Conservation (phyloP, 2,329 filamentous ascomycete species). For the Colletotrichum sp. region DNA sequence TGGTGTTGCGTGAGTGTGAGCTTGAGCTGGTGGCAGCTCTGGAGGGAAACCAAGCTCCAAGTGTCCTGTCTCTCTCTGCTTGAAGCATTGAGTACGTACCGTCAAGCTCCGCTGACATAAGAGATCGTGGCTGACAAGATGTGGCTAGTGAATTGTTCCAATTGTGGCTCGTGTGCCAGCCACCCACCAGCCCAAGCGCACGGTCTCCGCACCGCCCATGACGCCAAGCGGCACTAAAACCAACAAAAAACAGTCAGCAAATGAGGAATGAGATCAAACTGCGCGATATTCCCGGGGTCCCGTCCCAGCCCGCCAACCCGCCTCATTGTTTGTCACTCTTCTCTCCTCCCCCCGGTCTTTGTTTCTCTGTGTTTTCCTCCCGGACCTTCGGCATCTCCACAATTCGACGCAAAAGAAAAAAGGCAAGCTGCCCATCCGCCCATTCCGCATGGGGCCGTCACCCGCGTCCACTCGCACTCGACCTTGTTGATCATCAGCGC, state of each 20-base stretch:
- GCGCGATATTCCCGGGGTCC: neutral
- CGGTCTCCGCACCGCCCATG: neutral
- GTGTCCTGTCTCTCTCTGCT: slow-evolving; percentile 2
- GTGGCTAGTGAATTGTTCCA: no score
- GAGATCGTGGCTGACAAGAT: no score
- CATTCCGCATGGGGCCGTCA: slow-evolving; percentile 1
- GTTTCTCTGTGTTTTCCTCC: neutral
- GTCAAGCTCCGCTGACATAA: neutral
- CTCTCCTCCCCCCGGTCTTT: neutral
- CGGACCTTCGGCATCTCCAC: slow-evolving; percentile 20
- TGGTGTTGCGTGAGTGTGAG: neutral
- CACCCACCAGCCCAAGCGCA: neutral
- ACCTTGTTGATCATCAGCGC: neutral
- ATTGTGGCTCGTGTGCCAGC: neutral
- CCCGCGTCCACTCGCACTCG: neutral
- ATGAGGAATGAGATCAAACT: neutral
- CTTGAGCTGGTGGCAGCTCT: neutral
- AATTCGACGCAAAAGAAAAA: neutral
- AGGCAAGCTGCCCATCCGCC: neutral
- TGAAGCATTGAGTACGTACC: neutral
- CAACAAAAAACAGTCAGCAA: neutral
- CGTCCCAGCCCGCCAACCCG: neutral
- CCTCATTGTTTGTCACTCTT: neutral
- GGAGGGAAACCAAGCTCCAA: neutral
- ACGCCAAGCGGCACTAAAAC: neutral